phyloP scores from a whole-genome alignment of 108 stramenopile genomes.

The Nitzschia sp. region DNA sequence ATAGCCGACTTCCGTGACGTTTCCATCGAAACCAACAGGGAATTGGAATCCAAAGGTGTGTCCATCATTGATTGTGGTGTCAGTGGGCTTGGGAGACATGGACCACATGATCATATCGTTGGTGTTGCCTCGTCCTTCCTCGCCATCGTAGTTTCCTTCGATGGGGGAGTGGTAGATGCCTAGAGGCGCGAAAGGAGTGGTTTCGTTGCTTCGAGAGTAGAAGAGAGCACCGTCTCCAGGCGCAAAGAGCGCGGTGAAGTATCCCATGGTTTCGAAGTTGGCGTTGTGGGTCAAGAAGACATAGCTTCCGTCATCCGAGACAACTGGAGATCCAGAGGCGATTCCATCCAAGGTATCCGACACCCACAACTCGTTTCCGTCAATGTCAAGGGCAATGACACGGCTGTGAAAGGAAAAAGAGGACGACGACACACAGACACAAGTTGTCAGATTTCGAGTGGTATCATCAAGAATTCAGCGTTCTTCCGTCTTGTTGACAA shows the following conservation, averaged over 20 bases:
- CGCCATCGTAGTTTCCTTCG: slow-evolving; percentile 38
- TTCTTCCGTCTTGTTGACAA: neutral
- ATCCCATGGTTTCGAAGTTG: slow-evolving; percentile 18
- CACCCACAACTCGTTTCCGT: slow-evolving; percentile 25
- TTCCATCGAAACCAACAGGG: slow-evolving; percentile 17
- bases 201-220: slow-evolving; percentile 10
- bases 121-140: slow-evolving; percentile 26
- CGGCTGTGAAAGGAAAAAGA: slow-evolving; percentile 9
- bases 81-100: slow-evolving; percentile 6
- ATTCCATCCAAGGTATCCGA: slow-evolving; percentile 37
- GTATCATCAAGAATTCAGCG: neutral
- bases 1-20: slow-evolving; percentile 3
- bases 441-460: too few species aligned
- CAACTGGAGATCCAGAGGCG: slow-evolving; percentile 34
- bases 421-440: too few species aligned
- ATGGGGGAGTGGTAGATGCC: slow-evolving; percentile 44
- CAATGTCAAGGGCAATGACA: slow-evolving; percentile 33
- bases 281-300: slow-evolving; percentile 50
- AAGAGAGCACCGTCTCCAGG: slow-evolving; percentile 4
- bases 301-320: slow-evolving; percentile 40
- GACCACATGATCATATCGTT: slow-evolving; percentile 46
- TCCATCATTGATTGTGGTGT: slow-evolving; percentile 20
- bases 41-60: slow-evolving; percentile 40
- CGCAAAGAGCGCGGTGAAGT: slow-evolving; percentile 40
- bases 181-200: slow-evolving; percentile 22